phyloP scores from a whole-genome alignment of 768 basidiomycete species.

The Tylopilus felleus region DNA sequence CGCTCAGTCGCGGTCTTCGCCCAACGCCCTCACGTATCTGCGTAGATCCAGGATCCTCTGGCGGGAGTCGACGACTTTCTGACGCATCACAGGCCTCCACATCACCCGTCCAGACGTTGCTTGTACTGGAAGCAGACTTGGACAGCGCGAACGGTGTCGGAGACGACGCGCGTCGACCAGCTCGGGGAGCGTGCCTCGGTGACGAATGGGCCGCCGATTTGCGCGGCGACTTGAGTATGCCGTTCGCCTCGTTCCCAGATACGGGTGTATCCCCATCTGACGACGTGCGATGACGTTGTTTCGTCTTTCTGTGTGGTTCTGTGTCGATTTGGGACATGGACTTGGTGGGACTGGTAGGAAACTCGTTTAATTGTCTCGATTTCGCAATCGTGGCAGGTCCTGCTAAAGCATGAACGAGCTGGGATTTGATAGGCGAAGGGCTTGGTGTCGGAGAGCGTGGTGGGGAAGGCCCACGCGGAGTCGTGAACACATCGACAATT shows the following conservation, averaged over 20 bases:
- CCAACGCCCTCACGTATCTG: background rate
- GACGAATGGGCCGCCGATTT: slow-evolving; percentile 25
- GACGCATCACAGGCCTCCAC: background rate
- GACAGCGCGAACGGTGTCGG: slow-evolving; percentile 7
- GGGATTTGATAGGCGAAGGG: slow-evolving; percentile 7
- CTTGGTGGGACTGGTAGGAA: slow-evolving; percentile 13
- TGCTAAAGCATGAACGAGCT: background rate
- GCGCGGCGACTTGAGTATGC: slow-evolving; percentile 23
- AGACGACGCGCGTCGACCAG: slow-evolving; percentile 6
- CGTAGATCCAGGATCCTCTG: background rate
- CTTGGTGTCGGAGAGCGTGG: slow-evolving; percentile 21
- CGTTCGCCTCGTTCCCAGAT: slow-evolving; percentile 5
- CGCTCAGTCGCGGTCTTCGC: slow-evolving; percentile 8
- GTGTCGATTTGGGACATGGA: background rate
- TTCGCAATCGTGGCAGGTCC: background rate
- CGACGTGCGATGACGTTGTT: background rate
- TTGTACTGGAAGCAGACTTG: background rate
- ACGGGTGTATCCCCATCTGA: background rate
- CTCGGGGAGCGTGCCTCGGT: slow-evolving; percentile 13
- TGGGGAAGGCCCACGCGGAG: slow-evolving; percentile 19
- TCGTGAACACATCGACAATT: slow-evolving; percentile 22
- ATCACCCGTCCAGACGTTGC: background rate
- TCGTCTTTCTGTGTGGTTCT: background rate
- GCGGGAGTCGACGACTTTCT: background rate
- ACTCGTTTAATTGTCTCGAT: background rate